These are phyloP conservation scores for Epichloe baconii DNA, from an alignment of 2,329 filamentous ascomycete species.

Conservation along the genomic window DNA sequence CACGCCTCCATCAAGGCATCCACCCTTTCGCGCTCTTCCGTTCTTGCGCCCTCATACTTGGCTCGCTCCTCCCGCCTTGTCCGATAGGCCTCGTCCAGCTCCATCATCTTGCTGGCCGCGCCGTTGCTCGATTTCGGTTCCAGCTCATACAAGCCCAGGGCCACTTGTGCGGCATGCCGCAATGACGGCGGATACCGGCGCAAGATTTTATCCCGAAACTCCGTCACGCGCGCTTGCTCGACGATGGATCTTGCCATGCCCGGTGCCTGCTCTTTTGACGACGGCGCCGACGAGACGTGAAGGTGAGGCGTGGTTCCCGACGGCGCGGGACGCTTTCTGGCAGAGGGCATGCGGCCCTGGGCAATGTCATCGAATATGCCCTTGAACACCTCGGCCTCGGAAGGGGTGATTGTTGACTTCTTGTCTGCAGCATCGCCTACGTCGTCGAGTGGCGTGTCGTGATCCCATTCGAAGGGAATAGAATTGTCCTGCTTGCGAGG, in stretches of 20 bases:
- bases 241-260: constrained; percentile 16
- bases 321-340: constrained; percentile 11
- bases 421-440: constrained; percentile 10
- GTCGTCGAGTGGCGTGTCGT: constrained; percentile 12
- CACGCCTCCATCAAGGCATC: constrained; percentile 40
- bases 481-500: constrained; percentile 18
- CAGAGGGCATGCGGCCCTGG: constrained; percentile 19
- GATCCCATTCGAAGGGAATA: constrained; percentile 40
- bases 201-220: constrained; percentile 23
- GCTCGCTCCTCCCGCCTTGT: constrained; percentile 22
- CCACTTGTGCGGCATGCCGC: constrained; percentile 25
- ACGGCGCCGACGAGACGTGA: neutral
- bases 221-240: constrained; percentile 19
- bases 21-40: constrained; percentile 37
- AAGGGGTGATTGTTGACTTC: constrained; percentile 41
- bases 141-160: constrained; percentile 25
- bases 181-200: constrained; percentile 25
- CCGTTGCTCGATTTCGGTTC: constrained; percentile 15
- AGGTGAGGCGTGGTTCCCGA: constrained; percentile 1
- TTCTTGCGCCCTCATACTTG: constrained; percentile 24
- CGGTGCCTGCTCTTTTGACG: neutral
- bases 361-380: constrained; percentile 39
- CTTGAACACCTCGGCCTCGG: constrained; percentile 44
- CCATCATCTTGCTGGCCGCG: constrained; percentile 14
- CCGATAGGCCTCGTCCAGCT: constrained; percentile 19